phyloP scores from a whole-genome alignment of 768 basidiomycete species.

The Xerocomus brunneocitrinus region DNA sequence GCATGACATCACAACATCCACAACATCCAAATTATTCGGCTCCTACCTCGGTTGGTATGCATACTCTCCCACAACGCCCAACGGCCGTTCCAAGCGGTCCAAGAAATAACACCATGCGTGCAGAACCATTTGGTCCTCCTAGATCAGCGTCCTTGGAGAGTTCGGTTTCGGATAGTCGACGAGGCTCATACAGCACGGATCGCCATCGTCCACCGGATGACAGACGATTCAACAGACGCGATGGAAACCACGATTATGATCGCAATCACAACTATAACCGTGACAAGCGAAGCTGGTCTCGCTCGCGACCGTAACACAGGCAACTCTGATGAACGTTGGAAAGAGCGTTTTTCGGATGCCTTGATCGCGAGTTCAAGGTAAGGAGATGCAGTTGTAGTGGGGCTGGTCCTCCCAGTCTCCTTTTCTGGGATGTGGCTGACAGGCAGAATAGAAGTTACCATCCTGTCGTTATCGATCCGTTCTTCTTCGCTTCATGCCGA shows the following conservation, averaged over 20 bases:
- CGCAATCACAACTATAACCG: background rate
- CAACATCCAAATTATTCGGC: background rate
- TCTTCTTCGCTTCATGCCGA: background rate
- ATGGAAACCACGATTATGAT: conserved; percentile 7
- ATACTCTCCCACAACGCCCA: conserved; percentile 21
- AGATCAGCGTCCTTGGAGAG: conserved; percentile 17
- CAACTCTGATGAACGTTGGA: background rate
- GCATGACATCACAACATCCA: conserved; percentile 1
- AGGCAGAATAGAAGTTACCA: background rate
- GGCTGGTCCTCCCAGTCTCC: background rate
- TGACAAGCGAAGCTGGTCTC: conserved; percentile 7
- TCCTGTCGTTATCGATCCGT: background rate
- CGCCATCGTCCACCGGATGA: conserved; percentile 16
- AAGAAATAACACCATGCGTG: conserved; percentile 8
- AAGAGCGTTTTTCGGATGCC: background rate
- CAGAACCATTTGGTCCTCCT: conserved; percentile 16
- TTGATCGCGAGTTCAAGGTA: background rate
- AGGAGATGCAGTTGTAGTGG: background rate
- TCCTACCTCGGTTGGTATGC: background rate
- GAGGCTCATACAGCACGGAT: conserved; percentile 16
- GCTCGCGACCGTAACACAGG: conserved; percentile 1
- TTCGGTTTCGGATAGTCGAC: conserved; percentile 13
- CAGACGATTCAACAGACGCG: conserved; percentile 10
- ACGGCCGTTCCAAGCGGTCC: background rate
- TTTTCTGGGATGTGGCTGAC: background rate